Evolutionary conservation across 768 basidiomycete species (phyloP).

Genomic region (Suillus weaverae): DNA sequence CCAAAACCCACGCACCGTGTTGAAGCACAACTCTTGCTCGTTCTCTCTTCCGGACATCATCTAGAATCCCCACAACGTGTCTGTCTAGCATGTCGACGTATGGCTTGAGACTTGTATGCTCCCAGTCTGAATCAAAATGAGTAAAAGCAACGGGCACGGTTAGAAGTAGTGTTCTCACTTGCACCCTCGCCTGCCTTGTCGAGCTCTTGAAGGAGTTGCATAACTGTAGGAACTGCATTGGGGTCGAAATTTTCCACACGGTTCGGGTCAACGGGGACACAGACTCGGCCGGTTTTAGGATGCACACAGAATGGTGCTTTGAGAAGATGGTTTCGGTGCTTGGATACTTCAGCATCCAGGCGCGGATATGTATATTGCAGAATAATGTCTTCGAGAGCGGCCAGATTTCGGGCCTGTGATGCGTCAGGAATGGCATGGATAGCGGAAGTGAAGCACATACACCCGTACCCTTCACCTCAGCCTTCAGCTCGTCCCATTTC

Average conservation of each 20-base stretch:
- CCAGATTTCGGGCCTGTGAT: constrained; percentile 31
- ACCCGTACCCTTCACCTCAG: constrained; percentile 17
- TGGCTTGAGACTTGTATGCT: constrained; percentile 81
- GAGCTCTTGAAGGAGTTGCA: constrained; percentile 79
- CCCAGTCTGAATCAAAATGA: constrained; percentile 59
- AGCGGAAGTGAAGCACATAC: background rate
- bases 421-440: constrained; percentile 4
- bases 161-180: constrained; percentile 32
- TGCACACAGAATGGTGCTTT: constrained; percentile 98
- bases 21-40: constrained; percentile 14
- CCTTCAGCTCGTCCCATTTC: constrained; percentile 74
- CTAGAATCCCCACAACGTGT: constrained; percentile 46
- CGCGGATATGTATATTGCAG: constrained; percentile 95
- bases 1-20: constrained; percentile 14
- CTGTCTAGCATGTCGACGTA: constrained; percentile 89
- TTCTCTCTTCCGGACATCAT: constrained; percentile 28
- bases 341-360: constrained; percentile 95
- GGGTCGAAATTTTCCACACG: constrained; percentile 83
- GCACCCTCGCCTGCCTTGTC: constrained; percentile 54
- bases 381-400: constrained; percentile 81
- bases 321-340: constrained; percentile 95
- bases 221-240: constrained; percentile 80
- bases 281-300: constrained; percentile 93
- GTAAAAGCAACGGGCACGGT: constrained; percentile 4
- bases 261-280: constrained; percentile 85